Conservation (phyloP, 495 filamentous ascomycete genomes). For the Aspergillus homomorphus region DNA sequence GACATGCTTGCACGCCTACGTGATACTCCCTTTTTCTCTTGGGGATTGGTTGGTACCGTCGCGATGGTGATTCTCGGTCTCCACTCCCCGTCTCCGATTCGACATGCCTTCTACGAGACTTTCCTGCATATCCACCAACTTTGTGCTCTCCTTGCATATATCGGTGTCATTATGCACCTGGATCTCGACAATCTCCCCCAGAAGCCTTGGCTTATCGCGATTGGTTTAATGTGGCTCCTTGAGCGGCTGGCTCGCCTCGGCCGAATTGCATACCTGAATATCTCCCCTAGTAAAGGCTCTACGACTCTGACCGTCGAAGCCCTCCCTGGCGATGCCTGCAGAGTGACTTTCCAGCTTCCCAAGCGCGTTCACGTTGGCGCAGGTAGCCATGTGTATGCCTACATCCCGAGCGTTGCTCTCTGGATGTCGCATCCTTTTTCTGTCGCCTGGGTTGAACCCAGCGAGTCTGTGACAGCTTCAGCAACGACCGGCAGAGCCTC, state of each 20-base stretch:
- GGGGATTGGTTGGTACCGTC: constrained; percentile 48
- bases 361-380: constrained; percentile 70
- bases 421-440: constrained; percentile 66
- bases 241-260: constrained; percentile 58
- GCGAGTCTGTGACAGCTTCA: constrained; percentile 22
- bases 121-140: constrained; percentile 79
- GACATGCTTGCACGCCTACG: constrained; percentile 57
- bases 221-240: constrained; percentile 61
- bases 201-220: constrained; percentile 56
- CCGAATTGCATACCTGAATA: constrained; percentile 60
- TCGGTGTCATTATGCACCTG: constrained; percentile 69
- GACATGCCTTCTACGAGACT: constrained; percentile 87
- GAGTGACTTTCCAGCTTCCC: constrained; percentile 70
- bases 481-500: constrained; percentile 15
- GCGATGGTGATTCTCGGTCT: constrained; percentile 62
- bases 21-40: constrained; percentile 59
- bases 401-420: constrained; percentile 70
- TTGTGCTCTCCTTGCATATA: constrained; percentile 58
- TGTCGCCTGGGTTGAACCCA: constrained; percentile 52
- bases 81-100: constrained; percentile 71
- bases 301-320: constrained; percentile 48
- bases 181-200: constrained; percentile 58
- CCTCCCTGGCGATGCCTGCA: constrained; percentile 53
- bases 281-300: constrained; percentile 34
- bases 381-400: constrained; percentile 78